phyloP scores from a whole-genome alignment of 495 filamentous ascomycete genomes.

The Bombardia bombarda region DNA sequence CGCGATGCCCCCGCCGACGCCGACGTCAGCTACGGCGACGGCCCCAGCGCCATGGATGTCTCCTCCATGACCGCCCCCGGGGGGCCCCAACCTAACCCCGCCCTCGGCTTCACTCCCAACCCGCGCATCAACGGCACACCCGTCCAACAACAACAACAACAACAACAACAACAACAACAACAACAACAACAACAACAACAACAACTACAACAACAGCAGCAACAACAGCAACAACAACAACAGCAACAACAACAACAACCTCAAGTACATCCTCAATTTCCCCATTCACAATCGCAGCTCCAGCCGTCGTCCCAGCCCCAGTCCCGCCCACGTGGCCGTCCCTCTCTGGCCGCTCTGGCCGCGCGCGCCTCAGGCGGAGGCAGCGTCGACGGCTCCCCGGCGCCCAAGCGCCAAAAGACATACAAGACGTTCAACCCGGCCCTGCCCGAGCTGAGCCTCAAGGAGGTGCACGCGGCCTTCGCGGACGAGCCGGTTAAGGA shows the following conservation, averaged over 20 bases:
- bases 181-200: too few relatives aligned
- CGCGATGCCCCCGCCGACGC: conserved; percentile 4
- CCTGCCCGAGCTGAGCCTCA: conserved; percentile 17
- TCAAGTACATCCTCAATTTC: too few relatives aligned
- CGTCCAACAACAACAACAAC: too few relatives aligned
- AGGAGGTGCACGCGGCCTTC: conserved; percentile 23
- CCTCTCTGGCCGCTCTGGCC: background rate
- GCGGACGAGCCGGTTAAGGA: conserved; percentile 22
- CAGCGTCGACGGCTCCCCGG: conserved; percentile 13
- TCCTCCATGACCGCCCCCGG: too few relatives aligned
- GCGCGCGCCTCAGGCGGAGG: too few relatives aligned
- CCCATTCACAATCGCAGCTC: background rate
- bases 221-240: too few relatives aligned
- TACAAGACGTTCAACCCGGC: conserved; percentile 3
- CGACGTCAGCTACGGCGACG: background rate
- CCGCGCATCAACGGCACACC: conserved; percentile 21
- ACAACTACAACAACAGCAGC: too few relatives aligned
- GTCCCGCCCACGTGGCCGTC: background rate
- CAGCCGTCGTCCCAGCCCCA: background rate
- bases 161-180: too few relatives aligned
- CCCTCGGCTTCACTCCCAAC: conserved; percentile 20
- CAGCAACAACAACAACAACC: too few relatives aligned
- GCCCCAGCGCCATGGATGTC: too few relatives aligned
- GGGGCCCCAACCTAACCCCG: conserved; percentile 15
- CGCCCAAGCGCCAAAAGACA: conserved; percentile 21